Conservation (phyloP, 768 basidiomycete genomes). For the Hypholoma fasciculare region DNA sequence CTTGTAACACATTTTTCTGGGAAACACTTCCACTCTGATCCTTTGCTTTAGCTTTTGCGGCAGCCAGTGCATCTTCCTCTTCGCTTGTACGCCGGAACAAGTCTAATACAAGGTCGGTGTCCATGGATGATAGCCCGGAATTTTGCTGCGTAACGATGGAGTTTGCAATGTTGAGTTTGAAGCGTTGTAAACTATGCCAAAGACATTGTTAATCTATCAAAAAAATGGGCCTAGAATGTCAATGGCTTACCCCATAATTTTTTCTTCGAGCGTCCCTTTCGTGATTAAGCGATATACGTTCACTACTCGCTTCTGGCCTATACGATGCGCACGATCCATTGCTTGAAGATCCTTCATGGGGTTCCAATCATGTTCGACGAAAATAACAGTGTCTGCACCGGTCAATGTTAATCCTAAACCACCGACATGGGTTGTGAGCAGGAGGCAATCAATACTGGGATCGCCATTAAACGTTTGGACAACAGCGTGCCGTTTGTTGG, state of each 20-base stretch:
- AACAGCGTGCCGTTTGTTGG: constrained; percentile 92
- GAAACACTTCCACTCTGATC: constrained; percentile 57
- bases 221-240: neutral
- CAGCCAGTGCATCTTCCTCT: constrained; percentile 61
- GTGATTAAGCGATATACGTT: constrained; percentile 98
- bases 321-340: constrained; percentile 98
- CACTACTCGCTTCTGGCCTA: constrained; percentile 98
- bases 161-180: constrained; percentile 97
- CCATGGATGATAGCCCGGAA: constrained; percentile 91
- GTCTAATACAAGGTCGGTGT: constrained; percentile 95
- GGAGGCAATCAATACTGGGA: constrained; percentile 93
- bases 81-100: constrained; percentile 84
- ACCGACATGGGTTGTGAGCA: constrained; percentile 96
- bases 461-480: constrained; percentile 99
- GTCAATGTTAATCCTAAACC: constrained; percentile 95
- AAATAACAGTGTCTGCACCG: constrained; percentile 98
- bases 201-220: constrained; percentile 10
- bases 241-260: constrained; percentile 93
- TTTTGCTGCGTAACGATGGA: constrained; percentile 98
- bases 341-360: constrained; percentile 99
- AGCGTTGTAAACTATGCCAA: constrained; percentile 80
- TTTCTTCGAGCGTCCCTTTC: constrained; percentile 96
- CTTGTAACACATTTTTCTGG: constrained; percentile 85
- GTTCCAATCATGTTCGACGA: constrained; percentile 99
- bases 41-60: constrained; percentile 56